Base-by-base conservation (phyloP, 176 grass and related monocot species). In the Zea luxurians region DNA sequence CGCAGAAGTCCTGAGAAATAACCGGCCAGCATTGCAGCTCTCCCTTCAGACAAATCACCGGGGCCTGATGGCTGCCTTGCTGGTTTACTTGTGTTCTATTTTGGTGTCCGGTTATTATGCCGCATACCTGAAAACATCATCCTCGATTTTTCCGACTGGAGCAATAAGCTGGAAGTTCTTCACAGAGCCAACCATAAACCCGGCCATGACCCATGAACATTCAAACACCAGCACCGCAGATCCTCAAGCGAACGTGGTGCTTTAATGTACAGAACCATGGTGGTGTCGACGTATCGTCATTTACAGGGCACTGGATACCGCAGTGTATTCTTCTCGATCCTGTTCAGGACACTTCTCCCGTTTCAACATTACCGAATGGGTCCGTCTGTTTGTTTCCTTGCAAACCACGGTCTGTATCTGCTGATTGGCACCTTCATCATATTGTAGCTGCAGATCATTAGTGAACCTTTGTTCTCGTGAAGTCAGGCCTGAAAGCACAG, bases 81-180 rank as follows among this genome's bases (percentile, higher is more conserved):
- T 27, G 27, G 27, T 27, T 27, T 27, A 27, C 27, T 27, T 27
- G 0, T 27, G 27, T 27, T 27, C 27, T 27, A 27, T 27, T 27
- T 27, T 27, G 27, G 27, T 27, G 27, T 27, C 27, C 27, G 27
- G 27, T 27, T 27, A 27, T 27, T 27, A 27, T 27, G 27, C 27
- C 27, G 27, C 27, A 27, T 27, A 27, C 1, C 27, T 27, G 27
- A 27, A 27, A 27, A 0, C 27, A 27, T 27, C 27, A 27, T 27
- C 27, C 27, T 27, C 27, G 27, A 27, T 27, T 27, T 27, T 27
- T 27, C 27, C 27, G 27, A 27, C 20, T 36, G 78, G 73, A 62
- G 78, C 77, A 70, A 83, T 68, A 42, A 89, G 78, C 35, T 93
- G 90, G 75, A 97, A 93, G 44, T 92, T 97, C 76, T 97, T 92